These are phyloP conservation scores for Apiospora koreana DNA, from an alignment of 2,329 filamentous ascomycete species.

Conservation along the genomic window DNA sequence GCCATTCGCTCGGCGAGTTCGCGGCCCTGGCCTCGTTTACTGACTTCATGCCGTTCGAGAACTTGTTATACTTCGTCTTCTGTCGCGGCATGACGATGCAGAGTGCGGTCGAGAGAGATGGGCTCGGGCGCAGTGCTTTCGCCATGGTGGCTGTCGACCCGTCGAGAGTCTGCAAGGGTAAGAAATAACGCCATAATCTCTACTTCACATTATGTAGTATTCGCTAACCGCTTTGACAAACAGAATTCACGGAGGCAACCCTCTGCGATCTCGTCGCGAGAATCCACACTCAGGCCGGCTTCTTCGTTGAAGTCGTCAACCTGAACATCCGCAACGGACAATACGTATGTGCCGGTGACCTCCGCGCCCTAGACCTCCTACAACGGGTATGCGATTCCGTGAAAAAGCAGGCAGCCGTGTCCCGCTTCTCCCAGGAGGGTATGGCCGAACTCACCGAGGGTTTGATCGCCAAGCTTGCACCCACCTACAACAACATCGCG, in stretches of 20 bases:
- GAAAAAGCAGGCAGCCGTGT: not conserved
- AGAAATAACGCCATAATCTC: not conserved
- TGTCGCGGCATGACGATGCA: constrained; percentile 37
- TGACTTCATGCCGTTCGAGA: constrained; percentile 30
- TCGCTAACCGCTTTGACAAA: not conserved
- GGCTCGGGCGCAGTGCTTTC: constrained; percentile 25
- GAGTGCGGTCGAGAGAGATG: constrained; percentile 29
- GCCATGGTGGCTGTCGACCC: constrained; percentile 34
- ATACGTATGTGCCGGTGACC: constrained; percentile 41
- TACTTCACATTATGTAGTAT: not conserved
- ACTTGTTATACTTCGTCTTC: constrained; percentile 29
- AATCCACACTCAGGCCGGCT: constrained; percentile 23
- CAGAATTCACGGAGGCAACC: constrained; percentile 25
- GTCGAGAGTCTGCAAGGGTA: constrained; percentile 20
- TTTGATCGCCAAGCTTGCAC: constrained; percentile 10
- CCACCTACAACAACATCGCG: not conserved
- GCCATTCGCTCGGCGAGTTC: constrained; percentile 37
- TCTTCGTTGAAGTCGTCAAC: constrained; percentile 36
- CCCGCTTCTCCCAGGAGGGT: constrained; percentile 34
- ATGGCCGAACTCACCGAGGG: constrained; percentile 12
- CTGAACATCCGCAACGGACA: constrained; percentile 33
- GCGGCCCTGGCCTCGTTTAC: constrained; percentile 28
- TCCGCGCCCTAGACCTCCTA: constrained; percentile 23
- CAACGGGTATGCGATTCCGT: constrained; percentile 61
- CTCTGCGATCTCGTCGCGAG: constrained; percentile 25